Evolutionary conservation across 202 grass and related monocot species (phyloP), one percentile per base, ranked within the genome.

Genomic region (Digitaria exilis): DNA sequence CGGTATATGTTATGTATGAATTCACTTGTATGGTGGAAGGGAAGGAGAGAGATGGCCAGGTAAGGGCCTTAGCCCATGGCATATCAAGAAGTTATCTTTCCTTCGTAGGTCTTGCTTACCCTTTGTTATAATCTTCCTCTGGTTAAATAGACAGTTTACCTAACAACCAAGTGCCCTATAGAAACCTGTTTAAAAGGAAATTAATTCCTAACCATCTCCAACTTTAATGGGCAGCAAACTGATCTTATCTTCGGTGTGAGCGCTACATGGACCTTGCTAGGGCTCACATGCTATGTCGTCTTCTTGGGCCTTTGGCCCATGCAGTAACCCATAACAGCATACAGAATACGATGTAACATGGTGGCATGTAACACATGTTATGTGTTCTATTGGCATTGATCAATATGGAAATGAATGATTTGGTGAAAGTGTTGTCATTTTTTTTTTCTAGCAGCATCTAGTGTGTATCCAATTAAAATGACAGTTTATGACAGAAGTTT

Each of bases 381-480:
- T 42, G 16, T n/a, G 41, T 17, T 26, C 4, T 76, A 31, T 19
- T 51, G 65, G 17, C 66, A 80, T 12, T 65, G 48, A 65, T 68
- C 71, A 44, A 52, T 42, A 46, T 37, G 24, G 28, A 58, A 59
- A 48, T 15, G 37, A 48, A 28, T 19, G 51, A 21, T 4, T 67
- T 28, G 50, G 50, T 60, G 41, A 60, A 76, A 69, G 14, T 67
- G 16, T 19, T 24, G 67, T 50, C 51, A n/a, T 42, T 80, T 73
- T 80, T n/a, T n/a, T 41, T 59, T 45, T 31, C 26, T 41, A 61
- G 71, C 19, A 32, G 30, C 49, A 56, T 64, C 32, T 64, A 55
- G 67, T 31, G 15, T 29, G 17, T 17, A 45, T 80, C 76, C 44
- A 79, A 77, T 63, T 57, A 65, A 65, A 65, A 64, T 44, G 35